Base-by-base conservation (phyloP, 2,329 filamentous ascomycete genomes). In the Fusarium veterinarium region DNA sequence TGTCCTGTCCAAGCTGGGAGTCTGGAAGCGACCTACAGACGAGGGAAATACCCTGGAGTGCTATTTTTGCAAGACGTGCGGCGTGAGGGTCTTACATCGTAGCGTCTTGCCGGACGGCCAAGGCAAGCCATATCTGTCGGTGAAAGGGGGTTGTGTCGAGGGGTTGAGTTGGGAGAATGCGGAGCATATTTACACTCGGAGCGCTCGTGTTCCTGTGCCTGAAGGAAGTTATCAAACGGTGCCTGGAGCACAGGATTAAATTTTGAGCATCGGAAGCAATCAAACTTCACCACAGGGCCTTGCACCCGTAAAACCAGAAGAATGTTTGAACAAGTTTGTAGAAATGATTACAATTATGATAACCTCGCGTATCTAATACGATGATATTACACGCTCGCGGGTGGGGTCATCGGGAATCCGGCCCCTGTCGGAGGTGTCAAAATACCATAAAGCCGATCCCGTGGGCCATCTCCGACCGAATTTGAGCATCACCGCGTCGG, bases 41-140 rank as follows among this genome's bases (percentile, higher is more conserved):
- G 71, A 77, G 12, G 84, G 83, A 23, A 82, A 81, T 44, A 83
- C 79, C 17, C 80, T 84, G 71, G 81, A 85, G 69, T 86, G 84
- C 74, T 84, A 81, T 63, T 84, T 84, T 60, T 84, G 82, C 71
- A 79, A 78, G 25, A 75, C 69, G 6, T 86, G 85, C 73, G 86
- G 86, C 14, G 81, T 81, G n/a, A 82, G 86, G 17, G 58, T 88
- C n/a, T 75, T 87, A 31, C 86, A 88, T 68, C 82, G 84, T 48
- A 77, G 81, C 44, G 76, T 82, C 28, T 72, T 81, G 11, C 67
- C 78, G 3, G 81, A 85, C 62, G 85, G 85, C 5, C 78, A 70
- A 8, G 77, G 81, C 8, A 77, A 80, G 30, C 37, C 77, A 0
- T 83, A 80, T 0, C 64, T 87, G 13, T 84, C 80, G 25, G 76